phyloP scores from a whole-genome alignment of 2,329 filamentous ascomycete genomes.

The Penicillium sp. region DNA sequence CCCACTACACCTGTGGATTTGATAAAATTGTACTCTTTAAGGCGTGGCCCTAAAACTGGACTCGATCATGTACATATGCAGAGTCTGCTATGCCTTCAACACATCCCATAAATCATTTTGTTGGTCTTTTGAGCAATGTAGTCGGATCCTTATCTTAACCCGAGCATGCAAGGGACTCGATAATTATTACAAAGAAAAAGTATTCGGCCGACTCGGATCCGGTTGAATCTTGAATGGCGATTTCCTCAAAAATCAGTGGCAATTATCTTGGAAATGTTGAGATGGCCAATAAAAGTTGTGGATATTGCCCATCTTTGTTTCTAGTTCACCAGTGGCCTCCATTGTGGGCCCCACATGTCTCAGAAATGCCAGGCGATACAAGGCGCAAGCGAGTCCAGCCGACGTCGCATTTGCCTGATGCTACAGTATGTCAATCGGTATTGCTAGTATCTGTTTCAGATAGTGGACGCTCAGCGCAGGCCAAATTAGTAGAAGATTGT shows the following conservation, averaged over 20 bases:
- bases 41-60: no score
- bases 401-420: not conserved
- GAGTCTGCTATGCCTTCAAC: not conserved
- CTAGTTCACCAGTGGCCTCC: not conserved
- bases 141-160: no score
- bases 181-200: not conserved
- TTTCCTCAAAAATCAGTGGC: not conserved
- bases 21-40: no score
- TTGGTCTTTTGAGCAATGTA: not conserved
- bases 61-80: no score
- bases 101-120: not conserved
- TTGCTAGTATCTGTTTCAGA: not conserved
- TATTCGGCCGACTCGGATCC: not conserved
- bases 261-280: not conserved
- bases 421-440: not conserved
- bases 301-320: not conserved
- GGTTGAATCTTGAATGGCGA: not conserved
- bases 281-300: not conserved
- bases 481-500: not conserved
- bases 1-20: not conserved
- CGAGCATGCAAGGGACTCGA: no score
- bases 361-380: not conserved
- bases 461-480: not conserved
- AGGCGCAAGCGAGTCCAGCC: not conserved
- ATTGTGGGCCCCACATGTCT: not conserved